phyloP scores from a whole-genome alignment of 1,284 basidiomycete species.

The Binderoboletus segoi region DNA sequence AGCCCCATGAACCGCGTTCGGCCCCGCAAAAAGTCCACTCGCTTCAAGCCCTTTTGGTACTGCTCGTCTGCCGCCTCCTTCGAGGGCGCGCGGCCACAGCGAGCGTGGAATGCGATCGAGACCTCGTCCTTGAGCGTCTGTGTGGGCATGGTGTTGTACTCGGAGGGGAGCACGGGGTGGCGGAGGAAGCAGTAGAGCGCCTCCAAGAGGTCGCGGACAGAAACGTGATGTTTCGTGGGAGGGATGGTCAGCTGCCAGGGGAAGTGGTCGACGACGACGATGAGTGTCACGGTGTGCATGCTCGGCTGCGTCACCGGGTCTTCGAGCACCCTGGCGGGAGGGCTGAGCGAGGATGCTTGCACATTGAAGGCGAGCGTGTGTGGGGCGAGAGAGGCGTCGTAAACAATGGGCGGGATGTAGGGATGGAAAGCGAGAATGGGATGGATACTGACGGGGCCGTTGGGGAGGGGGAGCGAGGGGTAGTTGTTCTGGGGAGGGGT shows the following conservation, averaged over 20 bases:
- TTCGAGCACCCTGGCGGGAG: constrained; percentile 29
- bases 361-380: constrained; percentile 30
- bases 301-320: constrained; percentile 42
- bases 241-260: constrained; percentile 38
- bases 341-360: constrained; percentile 30
- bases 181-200: constrained; percentile 40
- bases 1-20: constrained; percentile 41
- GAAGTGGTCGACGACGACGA: constrained; percentile 31
- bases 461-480: constrained; percentile 25
- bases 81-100: constrained; percentile 34
- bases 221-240: constrained; percentile 33
- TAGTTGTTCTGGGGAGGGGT: constrained; percentile 38
- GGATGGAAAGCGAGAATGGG: constrained; percentile 47
- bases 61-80: constrained; percentile 29
- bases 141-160: constrained; percentile 41
- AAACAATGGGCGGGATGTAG: constrained; percentile 37
- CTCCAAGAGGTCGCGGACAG: constrained; percentile 41
- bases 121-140: constrained; percentile 39
- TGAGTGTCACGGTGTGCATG: constrained; percentile 31
- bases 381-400: constrained; percentile 39
- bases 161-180: constrained; percentile 39
- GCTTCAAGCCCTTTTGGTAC: constrained; percentile 42
- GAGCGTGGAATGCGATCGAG: constrained; percentile 45
- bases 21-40: constrained; percentile 47
- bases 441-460: constrained; percentile 42